Conservation (phyloP, 768 basidiomycete species). For the Hygrocybe punicea region DNA sequence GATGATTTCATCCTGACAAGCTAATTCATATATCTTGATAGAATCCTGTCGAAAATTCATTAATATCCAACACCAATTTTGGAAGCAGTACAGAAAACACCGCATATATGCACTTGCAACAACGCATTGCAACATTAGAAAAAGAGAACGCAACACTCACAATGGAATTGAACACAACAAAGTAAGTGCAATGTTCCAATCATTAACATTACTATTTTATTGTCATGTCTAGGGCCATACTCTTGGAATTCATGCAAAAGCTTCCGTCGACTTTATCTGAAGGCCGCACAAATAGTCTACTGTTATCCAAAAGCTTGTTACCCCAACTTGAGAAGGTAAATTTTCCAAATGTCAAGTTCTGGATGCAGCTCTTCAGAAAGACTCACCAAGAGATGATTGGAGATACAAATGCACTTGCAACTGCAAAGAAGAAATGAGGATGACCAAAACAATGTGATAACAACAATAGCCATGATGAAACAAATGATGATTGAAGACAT, state of each 20-base stretch:
- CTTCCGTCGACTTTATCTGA: not conserved
- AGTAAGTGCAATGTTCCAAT: not conserved
- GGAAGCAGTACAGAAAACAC: not conserved
- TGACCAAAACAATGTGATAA: slow-evolving; percentile 7
- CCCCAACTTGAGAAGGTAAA: not conserved
- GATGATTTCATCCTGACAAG: too few relatives aligned
- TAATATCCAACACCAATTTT: not conserved
- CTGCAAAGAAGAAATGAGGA: slow-evolving; percentile 7
- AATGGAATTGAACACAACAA: slow-evolving; percentile 1
- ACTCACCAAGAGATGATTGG: not conserved
- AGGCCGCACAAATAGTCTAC: not conserved
- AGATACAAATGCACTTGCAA: slow-evolving; percentile 10
- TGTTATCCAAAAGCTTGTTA: not conserved
- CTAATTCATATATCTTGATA: not conserved
- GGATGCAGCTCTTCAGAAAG: slow-evolving; percentile 5
- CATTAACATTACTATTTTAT: not conserved
- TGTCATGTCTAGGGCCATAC: not conserved
- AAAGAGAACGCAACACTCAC: not conserved
- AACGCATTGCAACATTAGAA: not conserved
- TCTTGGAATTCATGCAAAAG: not conserved
- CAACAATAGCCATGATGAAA: slow-evolving; percentile 1
- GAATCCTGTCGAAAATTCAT: not conserved
- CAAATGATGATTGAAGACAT: not conserved
- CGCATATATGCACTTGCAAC: slow-evolving; percentile 4
- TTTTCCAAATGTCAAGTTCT: slow-evolving; percentile 14